These are phyloP conservation scores for Novymonas esmeraldas DNA, from an alignment of 208 protist genomes.

Conservation along the genomic window DNA sequence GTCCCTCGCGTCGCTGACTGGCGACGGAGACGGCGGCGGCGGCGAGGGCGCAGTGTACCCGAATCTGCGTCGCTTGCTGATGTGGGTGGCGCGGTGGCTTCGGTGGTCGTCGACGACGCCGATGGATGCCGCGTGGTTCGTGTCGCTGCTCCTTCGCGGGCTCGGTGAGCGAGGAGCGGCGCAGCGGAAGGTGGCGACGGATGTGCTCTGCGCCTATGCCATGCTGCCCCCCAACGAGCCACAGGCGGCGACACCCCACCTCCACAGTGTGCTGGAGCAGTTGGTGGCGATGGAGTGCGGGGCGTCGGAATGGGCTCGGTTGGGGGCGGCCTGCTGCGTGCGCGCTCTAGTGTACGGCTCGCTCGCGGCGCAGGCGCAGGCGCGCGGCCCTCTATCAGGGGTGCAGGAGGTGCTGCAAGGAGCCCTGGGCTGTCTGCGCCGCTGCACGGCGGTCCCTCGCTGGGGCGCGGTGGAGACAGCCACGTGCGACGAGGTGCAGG, in stretches of 20 bases:
- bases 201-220: constrained; percentile 23
- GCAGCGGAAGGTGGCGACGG: constrained; percentile 18
- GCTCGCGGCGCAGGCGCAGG: not conserved
- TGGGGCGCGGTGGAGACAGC: constrained; percentile 12
- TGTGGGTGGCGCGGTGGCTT: constrained; percentile 17
- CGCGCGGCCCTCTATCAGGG: not conserved
- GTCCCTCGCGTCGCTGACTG: constrained; percentile 59
- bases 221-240: constrained; percentile 5
- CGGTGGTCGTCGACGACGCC: not conserved
- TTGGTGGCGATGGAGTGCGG: constrained; percentile 10
- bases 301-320: not conserved
- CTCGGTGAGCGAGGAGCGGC: constrained; percentile 10
- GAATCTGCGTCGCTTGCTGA: constrained; percentile 1
- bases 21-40: constrained; percentile 28
- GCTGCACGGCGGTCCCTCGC: not conserved
- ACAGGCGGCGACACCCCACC: constrained; percentile 2
- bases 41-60: not conserved
- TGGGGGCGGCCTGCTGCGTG: constrained; percentile 13
- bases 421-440: constrained; percentile 3
- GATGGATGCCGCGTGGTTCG: not conserved
- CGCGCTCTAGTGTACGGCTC: not conserved
- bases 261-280: not conserved
- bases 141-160: constrained; percentile 6
- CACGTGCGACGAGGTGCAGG: constrained; percentile 13
- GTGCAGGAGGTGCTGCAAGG: not conserved